These are phyloP conservation scores for Colletotrichum sp. DNA, from an alignment of 2,329 filamentous ascomycete genomes.

Conservation along the genomic window DNA sequence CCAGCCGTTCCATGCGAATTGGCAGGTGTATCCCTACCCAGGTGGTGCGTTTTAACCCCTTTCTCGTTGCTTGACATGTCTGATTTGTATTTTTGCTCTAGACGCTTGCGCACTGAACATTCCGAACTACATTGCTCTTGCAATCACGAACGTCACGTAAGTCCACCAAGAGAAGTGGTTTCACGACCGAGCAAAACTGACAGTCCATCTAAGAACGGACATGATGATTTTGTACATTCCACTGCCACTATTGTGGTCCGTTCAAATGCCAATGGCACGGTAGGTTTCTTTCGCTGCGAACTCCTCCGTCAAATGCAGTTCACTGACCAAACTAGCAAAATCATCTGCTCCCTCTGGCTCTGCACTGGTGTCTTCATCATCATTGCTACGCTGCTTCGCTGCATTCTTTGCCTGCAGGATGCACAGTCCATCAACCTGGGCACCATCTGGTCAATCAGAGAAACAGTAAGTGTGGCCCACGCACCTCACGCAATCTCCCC, in stretches of 20 bases:
- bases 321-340: constrained; percentile 23
- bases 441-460: constrained; percentile 31
- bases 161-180: background rate
- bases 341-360: constrained; percentile 28
- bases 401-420: constrained; percentile 25
- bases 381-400: constrained; percentile 26
- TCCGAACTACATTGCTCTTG: constrained; percentile 26
- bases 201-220: constrained; percentile 20
- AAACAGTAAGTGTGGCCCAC: constrained; percentile 25
- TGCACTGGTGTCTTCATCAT: constrained; percentile 32
- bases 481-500: background rate
- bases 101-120: constrained; percentile 24
- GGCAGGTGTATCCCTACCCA: constrained; percentile 29
- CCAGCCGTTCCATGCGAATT: constrained; percentile 27
- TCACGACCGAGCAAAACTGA: background rate
- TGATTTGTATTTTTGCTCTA: background rate
- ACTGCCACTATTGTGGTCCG: constrained; percentile 26
- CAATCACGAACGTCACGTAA: constrained; percentile 27
- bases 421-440: constrained; percentile 27
- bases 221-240: constrained; percentile 28
- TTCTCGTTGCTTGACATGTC: background rate
- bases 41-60: constrained; percentile 17
- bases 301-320: background rate
- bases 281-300: background rate
- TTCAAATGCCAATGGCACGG: constrained; percentile 24